Percentiles rank a stretch among this genome's conserved stretches.
These are phyloP conservation scores for Tolypocladium paradoxum DNA, from an alignment of 2,329 filamentous ascomycete species.

Conservation along the genomic window DNA sequence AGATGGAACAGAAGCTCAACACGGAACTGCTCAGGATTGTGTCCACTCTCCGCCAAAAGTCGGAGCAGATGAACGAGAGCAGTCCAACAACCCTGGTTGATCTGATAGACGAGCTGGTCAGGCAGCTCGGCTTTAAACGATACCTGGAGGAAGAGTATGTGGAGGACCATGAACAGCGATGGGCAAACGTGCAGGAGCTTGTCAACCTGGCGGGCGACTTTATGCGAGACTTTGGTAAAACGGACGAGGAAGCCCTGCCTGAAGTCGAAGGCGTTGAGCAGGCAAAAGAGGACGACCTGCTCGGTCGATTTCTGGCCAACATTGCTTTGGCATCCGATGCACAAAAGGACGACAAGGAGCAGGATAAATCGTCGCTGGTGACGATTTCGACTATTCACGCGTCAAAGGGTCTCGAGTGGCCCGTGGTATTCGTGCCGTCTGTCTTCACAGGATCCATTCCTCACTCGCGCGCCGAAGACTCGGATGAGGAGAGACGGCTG, in stretches of 20 bases:
- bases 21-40: slow-evolving; percentile 37
- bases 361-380: slow-evolving; percentile 50
- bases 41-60: slow-evolving; percentile 17
- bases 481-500: slow-evolving; percentile 76
- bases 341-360: slow-evolving; percentile 49
- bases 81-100: slow-evolving; percentile 29
- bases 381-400: slow-evolving; percentile 96
- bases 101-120: slow-evolving; percentile 42
- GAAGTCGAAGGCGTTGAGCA: slow-evolving; percentile 64
- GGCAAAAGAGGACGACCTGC: slow-evolving; percentile 46
- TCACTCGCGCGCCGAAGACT: slow-evolving; percentile 75
- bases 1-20: slow-evolving; percentile 42
- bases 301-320: slow-evolving; percentile 80
- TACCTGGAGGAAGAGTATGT: slow-evolving; percentile 61
- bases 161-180: slow-evolving; percentile 67
- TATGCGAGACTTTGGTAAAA: slow-evolving; percentile 28
- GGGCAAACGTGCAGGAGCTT: slow-evolving; percentile 88
- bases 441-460: slow-evolving; percentile 87
- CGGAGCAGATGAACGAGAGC: slow-evolving; percentile 14
- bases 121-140: slow-evolving; percentile 61
- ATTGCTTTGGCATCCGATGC: slow-evolving; percentile 76
- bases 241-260: slow-evolving; percentile 47
- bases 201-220: slow-evolving; percentile 69
- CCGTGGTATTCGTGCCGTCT: slow-evolving; percentile 83
- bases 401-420: slow-evolving; percentile 94